Evolutionary conservation across 257 asterid genomes (phyloP).

Genomic region (Oldenlandia corymbosa): DNA sequence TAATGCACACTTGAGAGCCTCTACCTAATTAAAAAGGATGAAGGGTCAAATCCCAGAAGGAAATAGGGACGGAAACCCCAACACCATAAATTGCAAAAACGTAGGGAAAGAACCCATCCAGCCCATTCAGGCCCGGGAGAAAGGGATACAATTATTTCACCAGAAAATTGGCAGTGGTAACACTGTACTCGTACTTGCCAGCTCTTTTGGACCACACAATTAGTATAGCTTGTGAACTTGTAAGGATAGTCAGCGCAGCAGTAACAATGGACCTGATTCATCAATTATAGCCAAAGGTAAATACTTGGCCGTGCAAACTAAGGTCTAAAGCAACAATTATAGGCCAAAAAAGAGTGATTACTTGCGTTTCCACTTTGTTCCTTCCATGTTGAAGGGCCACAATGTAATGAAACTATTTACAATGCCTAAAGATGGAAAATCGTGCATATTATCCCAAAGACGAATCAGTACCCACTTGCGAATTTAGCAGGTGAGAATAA

Average conservation of each 20-base stretch:
- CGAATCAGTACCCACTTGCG: not conserved
- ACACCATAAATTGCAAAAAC: not conserved
- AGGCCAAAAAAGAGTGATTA: conserved; percentile 21
- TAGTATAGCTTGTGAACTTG: conserved; percentile 98
- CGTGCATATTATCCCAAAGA: conserved; percentile 2
- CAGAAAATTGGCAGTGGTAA: conserved; percentile 96
- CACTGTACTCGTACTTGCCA: conserved; percentile 96
- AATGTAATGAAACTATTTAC: conserved; percentile 26
- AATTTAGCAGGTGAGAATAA: not conserved
- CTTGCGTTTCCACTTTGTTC: conserved; percentile 85
- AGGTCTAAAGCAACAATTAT: not conserved
- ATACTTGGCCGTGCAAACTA: conserved; percentile 2
- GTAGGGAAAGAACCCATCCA: conserved; percentile 7
- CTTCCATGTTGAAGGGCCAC: conserved; percentile 46
- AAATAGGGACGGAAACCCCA: conserved; percentile 14
- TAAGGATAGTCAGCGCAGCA: conserved; percentile 76
- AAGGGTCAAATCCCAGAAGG: conserved; percentile 19
- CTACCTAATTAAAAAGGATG: conserved; percentile 55
- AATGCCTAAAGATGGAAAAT: conserved; percentile 37
- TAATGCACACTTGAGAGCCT: conserved; percentile 81
- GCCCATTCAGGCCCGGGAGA: not conserved
- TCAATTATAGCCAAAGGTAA: conserved; percentile 5
- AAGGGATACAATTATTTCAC: conserved; percentile 42
- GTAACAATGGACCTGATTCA: conserved; percentile 72
- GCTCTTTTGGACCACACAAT: conserved; percentile 99